Evolutionary conservation across 495 filamentous ascomycete species (phyloP).

Genomic region (Penicillium longicatenatum): DNA sequence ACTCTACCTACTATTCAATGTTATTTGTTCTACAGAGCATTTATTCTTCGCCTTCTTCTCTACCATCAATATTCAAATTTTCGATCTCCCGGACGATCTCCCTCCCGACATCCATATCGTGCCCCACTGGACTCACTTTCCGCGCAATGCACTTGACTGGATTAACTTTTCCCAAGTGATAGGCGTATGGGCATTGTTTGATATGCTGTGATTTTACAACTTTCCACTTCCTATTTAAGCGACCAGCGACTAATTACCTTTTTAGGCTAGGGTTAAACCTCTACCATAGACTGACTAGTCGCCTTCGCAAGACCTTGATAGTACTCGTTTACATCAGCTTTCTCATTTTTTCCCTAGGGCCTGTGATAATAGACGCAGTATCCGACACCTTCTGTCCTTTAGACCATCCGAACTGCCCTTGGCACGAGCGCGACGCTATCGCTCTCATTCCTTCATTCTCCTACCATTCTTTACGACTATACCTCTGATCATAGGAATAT

Average conservation of each 20-base stretch:
- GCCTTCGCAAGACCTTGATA: not conserved
- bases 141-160: not conserved
- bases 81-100: not conserved
- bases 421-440: not conserved
- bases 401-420: not conserved
- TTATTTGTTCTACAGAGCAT: not conserved
- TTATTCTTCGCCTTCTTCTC: not conserved
- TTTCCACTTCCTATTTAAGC: not conserved
- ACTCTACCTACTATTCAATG: not conserved
- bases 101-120: not conserved
- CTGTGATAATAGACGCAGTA: not conserved
- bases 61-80: not conserved
- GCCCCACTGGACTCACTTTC: not conserved
- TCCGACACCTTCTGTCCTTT: not conserved
- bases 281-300: not conserved
- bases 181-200: not conserved
- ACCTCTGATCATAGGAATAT: not conserved
- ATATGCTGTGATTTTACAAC: not conserved
- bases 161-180: not conserved
- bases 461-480: not conserved
- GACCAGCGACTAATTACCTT: not conserved
- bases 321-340: not conserved
- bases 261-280: not conserved
- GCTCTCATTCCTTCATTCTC: not conserved
- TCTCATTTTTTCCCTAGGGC: not conserved